Conservation (phyloP, 2,329 filamentous ascomycete genomes). For the Fusarium irregulare region DNA sequence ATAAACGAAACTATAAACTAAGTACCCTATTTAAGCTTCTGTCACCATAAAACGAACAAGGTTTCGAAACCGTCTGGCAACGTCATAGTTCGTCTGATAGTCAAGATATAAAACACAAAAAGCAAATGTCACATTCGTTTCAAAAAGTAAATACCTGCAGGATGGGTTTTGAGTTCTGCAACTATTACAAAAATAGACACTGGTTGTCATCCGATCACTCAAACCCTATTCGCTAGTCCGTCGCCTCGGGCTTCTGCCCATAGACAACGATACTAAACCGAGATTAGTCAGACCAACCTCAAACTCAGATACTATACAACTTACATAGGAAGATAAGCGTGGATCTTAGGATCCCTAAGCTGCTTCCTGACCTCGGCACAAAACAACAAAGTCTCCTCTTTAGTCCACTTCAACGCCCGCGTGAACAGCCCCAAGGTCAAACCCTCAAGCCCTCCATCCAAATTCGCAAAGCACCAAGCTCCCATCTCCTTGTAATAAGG, state of each 20-base stretch:
- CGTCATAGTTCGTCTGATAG: neutral
- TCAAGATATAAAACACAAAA: neutral
- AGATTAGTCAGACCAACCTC: neutral
- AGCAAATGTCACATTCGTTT: neutral
- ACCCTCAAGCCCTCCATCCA: neutral
- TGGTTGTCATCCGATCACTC: neutral
- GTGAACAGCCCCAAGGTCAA: neutral
- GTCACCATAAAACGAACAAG: neutral
- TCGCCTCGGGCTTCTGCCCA: neutral
- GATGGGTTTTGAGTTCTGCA: neutral
- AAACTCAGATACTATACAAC: neutral
- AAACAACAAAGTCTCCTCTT: neutral
- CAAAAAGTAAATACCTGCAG: neutral
- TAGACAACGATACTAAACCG: constrained; percentile 4
- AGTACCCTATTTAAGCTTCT: neutral
- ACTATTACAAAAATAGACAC: neutral
- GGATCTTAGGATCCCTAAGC: neutral
- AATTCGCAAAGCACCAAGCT: neutral
- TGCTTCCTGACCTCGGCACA: neutral
- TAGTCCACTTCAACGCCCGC: neutral
- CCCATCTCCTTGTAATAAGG: constrained; percentile 1
- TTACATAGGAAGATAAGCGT: constrained; percentile 7
- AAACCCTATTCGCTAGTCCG: neutral
- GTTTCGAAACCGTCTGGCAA: neutral
- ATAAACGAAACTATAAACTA: neutral